Evolutionary conservation across 192 early-diverging fungal species (phyloP).

Genomic region (Thoreauomyces humboldtii): DNA sequence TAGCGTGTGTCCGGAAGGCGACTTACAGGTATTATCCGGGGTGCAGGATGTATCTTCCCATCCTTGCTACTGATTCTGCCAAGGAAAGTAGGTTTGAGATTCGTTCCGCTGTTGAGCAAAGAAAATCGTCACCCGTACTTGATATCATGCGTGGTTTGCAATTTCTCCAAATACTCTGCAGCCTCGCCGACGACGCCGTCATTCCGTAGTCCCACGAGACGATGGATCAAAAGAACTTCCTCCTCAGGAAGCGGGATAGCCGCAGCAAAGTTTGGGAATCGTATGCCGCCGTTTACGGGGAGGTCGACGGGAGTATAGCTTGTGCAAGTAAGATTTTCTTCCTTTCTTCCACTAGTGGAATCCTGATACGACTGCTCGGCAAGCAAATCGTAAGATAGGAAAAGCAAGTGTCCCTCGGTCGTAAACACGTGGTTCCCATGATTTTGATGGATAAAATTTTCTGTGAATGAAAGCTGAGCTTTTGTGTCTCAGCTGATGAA

Average conservation of each 20-base stretch:
- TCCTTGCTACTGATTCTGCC: background rate
- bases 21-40: background rate
- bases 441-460: slow-evolving; percentile 66
- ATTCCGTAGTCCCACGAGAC: background rate
- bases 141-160: background rate
- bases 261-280: background rate
- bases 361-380: background rate
- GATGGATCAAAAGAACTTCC: background rate
- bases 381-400: slow-evolving; percentile 27
- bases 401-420: slow-evolving; percentile 68
- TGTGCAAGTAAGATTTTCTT: background rate
- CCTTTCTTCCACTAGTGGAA: background rate
- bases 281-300: background rate
- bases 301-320: background rate
- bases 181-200: background rate
- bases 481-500: too few species aligned
- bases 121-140: background rate
- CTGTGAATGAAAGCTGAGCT: too few species aligned
- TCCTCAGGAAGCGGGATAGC: background rate
- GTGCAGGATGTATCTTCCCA: background rate
- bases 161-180: background rate
- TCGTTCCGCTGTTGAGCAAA: background rate
- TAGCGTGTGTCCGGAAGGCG: too few species aligned
- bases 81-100: background rate
- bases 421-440: slow-evolving; percentile 87